Percentiles rank a stretch among this genome's conserved stretches.
These are phyloP conservation scores for Alectoria sarmentosa DNA, from an alignment of 495 filamentous ascomycete species.

Conservation along the genomic window DNA sequence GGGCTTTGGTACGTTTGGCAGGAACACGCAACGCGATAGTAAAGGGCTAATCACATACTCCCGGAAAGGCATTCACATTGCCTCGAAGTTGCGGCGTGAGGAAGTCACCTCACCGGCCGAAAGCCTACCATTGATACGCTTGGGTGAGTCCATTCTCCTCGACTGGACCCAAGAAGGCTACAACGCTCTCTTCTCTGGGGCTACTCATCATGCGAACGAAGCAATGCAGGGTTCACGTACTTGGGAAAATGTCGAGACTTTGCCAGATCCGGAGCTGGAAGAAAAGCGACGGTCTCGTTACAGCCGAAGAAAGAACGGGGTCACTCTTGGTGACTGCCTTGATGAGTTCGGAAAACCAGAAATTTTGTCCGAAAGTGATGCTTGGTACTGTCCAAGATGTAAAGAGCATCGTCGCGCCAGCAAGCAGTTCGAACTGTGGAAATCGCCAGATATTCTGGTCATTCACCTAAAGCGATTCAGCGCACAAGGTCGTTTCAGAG, in stretches of 20 bases:
- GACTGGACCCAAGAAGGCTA: constrained; percentile 68
- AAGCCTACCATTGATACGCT: constrained; percentile 55
- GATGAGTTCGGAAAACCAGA: constrained; percentile 89
- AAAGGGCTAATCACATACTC: constrained; percentile 29
- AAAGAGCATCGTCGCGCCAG: constrained; percentile 85
- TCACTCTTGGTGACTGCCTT: constrained; percentile 84
- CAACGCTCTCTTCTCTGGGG: constrained; percentile 62
- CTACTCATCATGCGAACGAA: constrained; percentile 26
- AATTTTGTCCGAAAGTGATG: constrained; percentile 85
- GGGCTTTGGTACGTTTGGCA: constrained; percentile 24
- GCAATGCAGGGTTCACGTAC: constrained; percentile 48
- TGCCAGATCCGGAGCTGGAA: constrained; percentile 62
- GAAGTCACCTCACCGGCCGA: constrained; percentile 6
- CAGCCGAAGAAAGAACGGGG: constrained; percentile 60
- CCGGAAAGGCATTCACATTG: constrained; percentile 25
- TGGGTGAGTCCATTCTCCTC: constrained; percentile 75
- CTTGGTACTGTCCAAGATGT: constrained; percentile 94
- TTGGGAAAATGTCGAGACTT: constrained; percentile 41
- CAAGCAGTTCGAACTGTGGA: constrained; percentile 97
- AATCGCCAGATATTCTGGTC: constrained; percentile 86
- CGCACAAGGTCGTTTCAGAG: constrained; percentile 58
- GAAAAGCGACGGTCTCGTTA: constrained; percentile 51
- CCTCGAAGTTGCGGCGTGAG: constrained; percentile 14
- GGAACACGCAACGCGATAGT: constrained; percentile 21
- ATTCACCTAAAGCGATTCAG: constrained; percentile 95